Conservation (phyloP, 805 yeast genomes). For the Zygosaccharomyces rouxii region DNA sequence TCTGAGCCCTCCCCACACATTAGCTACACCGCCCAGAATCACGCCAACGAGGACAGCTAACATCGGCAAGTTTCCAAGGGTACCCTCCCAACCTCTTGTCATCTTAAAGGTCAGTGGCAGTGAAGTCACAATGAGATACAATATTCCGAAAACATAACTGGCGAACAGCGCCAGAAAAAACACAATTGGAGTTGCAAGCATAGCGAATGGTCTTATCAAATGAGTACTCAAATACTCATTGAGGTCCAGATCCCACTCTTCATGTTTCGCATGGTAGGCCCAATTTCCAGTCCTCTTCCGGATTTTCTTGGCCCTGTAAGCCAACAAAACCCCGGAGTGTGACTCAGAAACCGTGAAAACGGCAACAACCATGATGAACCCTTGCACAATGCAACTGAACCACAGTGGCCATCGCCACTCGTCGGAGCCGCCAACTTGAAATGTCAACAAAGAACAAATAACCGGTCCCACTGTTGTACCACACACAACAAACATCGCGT, state of each 20-base stretch:
- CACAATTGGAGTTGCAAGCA: slow-evolving; percentile 65
- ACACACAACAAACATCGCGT: slow-evolving; percentile 65
- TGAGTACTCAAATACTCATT: slow-evolving; percentile 59
- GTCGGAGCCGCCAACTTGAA: slow-evolving; percentile 51
- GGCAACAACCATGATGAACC: slow-evolving; percentile 39
- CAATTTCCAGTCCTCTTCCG: slow-evolving; percentile 74
- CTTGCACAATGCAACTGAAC: slow-evolving; percentile 58
- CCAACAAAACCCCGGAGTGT: slow-evolving; percentile 64
- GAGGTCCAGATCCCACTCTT: slow-evolving; percentile 51
- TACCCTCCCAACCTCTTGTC: slow-evolving; percentile 4
- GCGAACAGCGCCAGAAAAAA: slow-evolving; percentile 63
- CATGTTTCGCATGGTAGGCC: slow-evolving; percentile 78
- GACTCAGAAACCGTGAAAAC: slow-evolving; percentile 52
- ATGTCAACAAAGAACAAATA: slow-evolving; percentile 25
- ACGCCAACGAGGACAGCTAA: neutral
- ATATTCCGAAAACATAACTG: slow-evolving; percentile 74
- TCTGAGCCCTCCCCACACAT: slow-evolving; percentile 3
- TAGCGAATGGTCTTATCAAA: slow-evolving; percentile 59
- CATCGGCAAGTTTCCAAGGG: slow-evolving; percentile 1
- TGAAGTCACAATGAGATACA: slow-evolving; percentile 43
- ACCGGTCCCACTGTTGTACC: slow-evolving; percentile 86
- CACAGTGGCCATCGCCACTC: slow-evolving; percentile 86
- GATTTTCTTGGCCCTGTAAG: slow-evolving; percentile 55
- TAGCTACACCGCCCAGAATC: neutral
- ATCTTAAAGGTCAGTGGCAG: neutral